phyloP scores from a whole-genome alignment of 805 yeast species.

The Alloascoidea africana region DNA sequence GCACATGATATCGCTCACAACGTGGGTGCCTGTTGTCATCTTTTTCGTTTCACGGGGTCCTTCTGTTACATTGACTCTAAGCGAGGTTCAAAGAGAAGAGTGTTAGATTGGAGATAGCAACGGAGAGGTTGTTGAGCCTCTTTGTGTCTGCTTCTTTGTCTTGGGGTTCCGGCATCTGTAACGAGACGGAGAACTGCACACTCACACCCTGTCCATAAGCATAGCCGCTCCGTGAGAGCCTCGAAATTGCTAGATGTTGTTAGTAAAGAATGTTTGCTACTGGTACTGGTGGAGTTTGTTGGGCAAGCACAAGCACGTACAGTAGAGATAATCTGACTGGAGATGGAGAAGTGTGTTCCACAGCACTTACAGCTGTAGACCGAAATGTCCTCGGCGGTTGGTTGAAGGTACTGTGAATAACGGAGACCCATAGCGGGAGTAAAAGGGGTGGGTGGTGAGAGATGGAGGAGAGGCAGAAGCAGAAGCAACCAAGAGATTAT shows the following conservation, averaged over 20 bases:
- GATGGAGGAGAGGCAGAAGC: no score
- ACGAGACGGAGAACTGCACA: constrained; percentile 2
- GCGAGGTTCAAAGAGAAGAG: background rate
- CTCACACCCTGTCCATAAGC: constrained; percentile 30
- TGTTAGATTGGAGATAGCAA: constrained; percentile 4
- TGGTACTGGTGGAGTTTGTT: no score
- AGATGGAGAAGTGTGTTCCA: no score
- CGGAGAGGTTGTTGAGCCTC: constrained; percentile 7
- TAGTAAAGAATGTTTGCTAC: no score
- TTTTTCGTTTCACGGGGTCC: constrained; percentile 22
- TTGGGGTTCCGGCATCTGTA: constrained; percentile 8
- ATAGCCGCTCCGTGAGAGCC: constrained; percentile 47
- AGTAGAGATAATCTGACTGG: no score
- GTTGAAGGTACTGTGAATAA: no score
- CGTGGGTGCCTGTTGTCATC: constrained; percentile 47
- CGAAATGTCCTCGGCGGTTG: no score
- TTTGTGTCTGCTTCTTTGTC: constrained; percentile 10
- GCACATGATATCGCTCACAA: constrained; percentile 42
- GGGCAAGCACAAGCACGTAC: no score
- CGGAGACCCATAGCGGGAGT: no score
- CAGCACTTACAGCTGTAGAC: no score
- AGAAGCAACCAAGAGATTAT: no score
- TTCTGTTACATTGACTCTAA: constrained; percentile 24
- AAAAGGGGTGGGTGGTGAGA: no score
- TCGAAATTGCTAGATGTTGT: constrained; percentile 26